Base-by-base conservation (phyloP, 192 early-diverging fungal genomes). In the Funneliformis mosseae region DNA sequence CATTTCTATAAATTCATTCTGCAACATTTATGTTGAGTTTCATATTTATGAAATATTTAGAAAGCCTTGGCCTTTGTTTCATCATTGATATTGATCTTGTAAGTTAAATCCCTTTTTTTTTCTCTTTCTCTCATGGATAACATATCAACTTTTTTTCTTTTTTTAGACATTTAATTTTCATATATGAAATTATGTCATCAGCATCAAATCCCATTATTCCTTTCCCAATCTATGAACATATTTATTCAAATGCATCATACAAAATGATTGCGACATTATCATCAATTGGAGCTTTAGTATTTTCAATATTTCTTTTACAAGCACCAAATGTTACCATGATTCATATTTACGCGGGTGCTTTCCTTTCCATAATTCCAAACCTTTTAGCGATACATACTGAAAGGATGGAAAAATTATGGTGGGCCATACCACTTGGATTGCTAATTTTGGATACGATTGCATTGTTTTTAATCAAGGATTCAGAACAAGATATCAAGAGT, bases 331-430 rank as follows among this genome's bases (percentile, higher is more conserved):
- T 62, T 67, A 68, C 61, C 3, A n/a, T 45, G 23, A 45, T 68
- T 64, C 77, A 67, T 18, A 27, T 78, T 16, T 64, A 48, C 68
- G n/a, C 4, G 12, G 77, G 64, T 67, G 27, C 42, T 7, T 38
- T 45, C 9, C 21, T 78, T 14, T 64, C 77, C 8, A 10, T 78
- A n/a, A n/a, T 78, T 14, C 63, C 77, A 27, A 38, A n/a, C 16
- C 33, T 78, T 11, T 21, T 78, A 23, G 61, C 77, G 2, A 64
- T 68, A n/a, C 23, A 43, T 67, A 62, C 28, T 0, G 63, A 68
- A 4, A 25, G 10, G 33, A 45, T 64, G 77, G 62, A 78, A 78
- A 46, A 68, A 59, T 68, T 78, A 48, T 78, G 77, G 77, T 78
- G 77, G 77, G 77, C 39, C 46, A 68, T 78, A 64, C 77, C 77